Evolutionary conservation across 306 rosid genomes (phyloP).

Genomic region (Chamaecrista fasciculata): DNA sequence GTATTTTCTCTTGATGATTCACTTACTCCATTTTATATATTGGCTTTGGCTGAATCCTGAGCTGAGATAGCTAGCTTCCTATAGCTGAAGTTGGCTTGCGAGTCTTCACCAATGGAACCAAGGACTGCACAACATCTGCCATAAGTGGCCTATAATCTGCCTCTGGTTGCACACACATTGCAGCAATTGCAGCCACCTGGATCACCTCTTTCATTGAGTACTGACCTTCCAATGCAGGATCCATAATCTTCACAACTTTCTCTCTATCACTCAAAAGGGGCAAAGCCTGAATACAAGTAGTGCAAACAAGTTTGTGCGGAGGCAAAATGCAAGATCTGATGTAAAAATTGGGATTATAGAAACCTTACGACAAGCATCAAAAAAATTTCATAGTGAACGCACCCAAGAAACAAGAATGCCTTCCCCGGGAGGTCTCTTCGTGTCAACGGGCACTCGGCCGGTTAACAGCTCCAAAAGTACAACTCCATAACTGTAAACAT

Average conservation of each 20-base stretch:
- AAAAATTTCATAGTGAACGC: no score
- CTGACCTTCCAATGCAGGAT: constrained; percentile 85
- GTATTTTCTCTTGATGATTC: no score
- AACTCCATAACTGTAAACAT: constrained; percentile 89
- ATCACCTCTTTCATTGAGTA: constrained; percentile 88
- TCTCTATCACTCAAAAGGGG: constrained; percentile 86
- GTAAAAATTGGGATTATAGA: background rate
- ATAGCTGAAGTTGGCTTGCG: constrained; percentile 56
- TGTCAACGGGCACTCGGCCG: constrained; percentile 91
- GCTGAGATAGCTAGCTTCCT: constrained; percentile 56
- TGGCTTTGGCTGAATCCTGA: constrained; percentile 37
- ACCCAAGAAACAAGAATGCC: constrained; percentile 97
- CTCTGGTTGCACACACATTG: constrained; percentile 95
- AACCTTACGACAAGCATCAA: no score
- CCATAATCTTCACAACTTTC: constrained; percentile 81
- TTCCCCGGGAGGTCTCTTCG: constrained; percentile 87
- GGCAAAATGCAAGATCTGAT: background rate
- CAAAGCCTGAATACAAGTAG: constrained; percentile 60
- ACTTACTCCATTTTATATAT: constrained; percentile 23
- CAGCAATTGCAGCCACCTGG: constrained; percentile 95
- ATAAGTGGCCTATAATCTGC: constrained; percentile 94
- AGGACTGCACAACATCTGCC: constrained; percentile 96
- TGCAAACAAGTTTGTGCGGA: constrained; percentile 6
- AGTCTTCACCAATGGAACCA: constrained; percentile 76
- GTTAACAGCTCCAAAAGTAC: constrained; percentile 94